phyloP scores from a whole-genome alignment of 345 rosid species.

The Balakata baccata region DNA sequence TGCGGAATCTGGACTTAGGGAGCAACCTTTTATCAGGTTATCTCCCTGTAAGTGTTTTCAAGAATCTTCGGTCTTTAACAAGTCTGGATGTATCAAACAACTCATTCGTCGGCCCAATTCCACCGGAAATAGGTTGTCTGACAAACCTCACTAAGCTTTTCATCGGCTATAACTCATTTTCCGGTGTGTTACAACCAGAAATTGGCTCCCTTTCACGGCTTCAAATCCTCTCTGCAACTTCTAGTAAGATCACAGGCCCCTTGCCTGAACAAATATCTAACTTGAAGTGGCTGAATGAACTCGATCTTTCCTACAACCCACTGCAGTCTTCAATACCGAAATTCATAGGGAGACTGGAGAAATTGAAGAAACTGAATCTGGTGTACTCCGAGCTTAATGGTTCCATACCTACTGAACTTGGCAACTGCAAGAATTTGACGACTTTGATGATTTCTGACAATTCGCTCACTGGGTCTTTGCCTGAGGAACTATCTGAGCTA shows the following conservation, averaged over 20 bases:
- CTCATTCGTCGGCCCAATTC: constrained; percentile 55
- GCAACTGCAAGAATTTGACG: constrained; percentile 57
- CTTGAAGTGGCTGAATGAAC: constrained; percentile 43
- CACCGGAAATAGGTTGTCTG: constrained; percentile 55
- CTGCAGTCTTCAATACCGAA: constrained; percentile 61
- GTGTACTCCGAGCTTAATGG: constrained; percentile 60
- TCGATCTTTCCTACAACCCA: constrained; percentile 84
- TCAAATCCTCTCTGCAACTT: constrained; percentile 48
- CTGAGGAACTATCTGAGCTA: constrained; percentile 56
- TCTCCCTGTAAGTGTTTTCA: constrained; percentile 42
- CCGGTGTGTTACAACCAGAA: constrained; percentile 67
- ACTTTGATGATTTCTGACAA: constrained; percentile 65
- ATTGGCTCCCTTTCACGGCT: constrained; percentile 60
- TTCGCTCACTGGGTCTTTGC: constrained; percentile 60
- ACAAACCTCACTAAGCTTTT: constrained; percentile 58
- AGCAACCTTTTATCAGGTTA: constrained; percentile 61
- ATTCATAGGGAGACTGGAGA: constrained; percentile 51
- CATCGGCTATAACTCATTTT: constrained; percentile 62
- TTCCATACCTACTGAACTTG: constrained; percentile 67
- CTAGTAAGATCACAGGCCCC: constrained; percentile 64
- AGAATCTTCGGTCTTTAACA: constrained; percentile 40
- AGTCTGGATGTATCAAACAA: constrained; percentile 76
- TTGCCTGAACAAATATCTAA: constrained; percentile 57
- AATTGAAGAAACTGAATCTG: constrained; percentile 49
- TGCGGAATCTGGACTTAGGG: constrained; percentile 58